Evolutionary conservation across 1,284 basidiomycete species (phyloP).

Genomic region (Crepidotus sp.): DNA sequence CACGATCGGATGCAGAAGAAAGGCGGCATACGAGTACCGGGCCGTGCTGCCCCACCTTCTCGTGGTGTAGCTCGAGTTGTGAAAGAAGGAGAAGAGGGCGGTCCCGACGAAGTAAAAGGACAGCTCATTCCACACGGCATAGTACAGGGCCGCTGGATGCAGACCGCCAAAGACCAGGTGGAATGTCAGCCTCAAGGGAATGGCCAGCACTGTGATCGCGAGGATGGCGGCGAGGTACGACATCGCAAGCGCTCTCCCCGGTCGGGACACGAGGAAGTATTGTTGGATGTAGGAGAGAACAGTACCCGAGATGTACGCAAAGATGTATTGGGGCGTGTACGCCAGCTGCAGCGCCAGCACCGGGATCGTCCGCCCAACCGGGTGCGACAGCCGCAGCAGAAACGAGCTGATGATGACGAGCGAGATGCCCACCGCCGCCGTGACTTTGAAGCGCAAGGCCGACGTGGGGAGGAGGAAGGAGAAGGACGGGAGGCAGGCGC

Average conservation of each 20-base stretch:
- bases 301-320: conserved; percentile 14
- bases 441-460: neutral
- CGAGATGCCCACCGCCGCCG: conserved; percentile 5
- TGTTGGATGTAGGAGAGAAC: conserved; percentile 13
- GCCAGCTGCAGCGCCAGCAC: conserved; percentile 9
- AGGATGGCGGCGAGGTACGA: conserved; percentile 7
- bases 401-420: conserved; percentile 10
- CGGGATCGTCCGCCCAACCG: conserved; percentile 1
- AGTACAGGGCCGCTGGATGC: conserved; percentile 3
- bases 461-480: conserved; percentile 11
- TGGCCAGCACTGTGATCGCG: neutral
- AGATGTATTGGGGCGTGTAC: conserved; percentile 15
- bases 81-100: conserved; percentile 12
- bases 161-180: neutral
- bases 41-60: conserved; percentile 10
- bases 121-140: conserved; percentile 14
- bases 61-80: conserved; percentile 7
- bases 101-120: conserved; percentile 16
- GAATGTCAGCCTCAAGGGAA: neutral
- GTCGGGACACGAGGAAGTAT: conserved; percentile 11
- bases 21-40: conserved; percentile 15
- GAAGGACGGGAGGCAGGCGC: conserved; percentile 6
- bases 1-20: conserved; percentile 10
- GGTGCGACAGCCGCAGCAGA: conserved; percentile 11
- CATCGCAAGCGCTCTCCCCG: conserved; percentile 6